These are phyloP conservation scores for Nakaseomyces nivariensis DNA, from an alignment of 1,139 yeast genomes.

Conservation along the genomic window DNA sequence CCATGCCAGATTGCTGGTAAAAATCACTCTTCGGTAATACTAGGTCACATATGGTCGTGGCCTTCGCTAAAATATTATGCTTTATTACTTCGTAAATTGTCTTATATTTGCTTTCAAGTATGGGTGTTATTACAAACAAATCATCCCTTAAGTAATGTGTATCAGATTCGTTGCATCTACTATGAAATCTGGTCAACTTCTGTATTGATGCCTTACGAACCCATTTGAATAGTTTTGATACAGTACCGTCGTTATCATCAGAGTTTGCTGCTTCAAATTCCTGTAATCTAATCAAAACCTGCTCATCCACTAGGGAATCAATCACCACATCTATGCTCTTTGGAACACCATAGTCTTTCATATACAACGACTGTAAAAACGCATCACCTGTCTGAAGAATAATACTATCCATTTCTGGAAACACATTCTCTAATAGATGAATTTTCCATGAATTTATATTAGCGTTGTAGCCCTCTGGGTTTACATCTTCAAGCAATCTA, in stretches of 20 bases:
- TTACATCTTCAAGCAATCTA: slow-evolving; percentile 38
- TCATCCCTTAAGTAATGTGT: slow-evolving; percentile 16
- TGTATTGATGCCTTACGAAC: neutral
- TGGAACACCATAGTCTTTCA: slow-evolving; percentile 30
- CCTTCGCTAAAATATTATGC: slow-evolving; percentile 11
- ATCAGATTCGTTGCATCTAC: neutral
- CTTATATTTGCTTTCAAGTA: slow-evolving; percentile 10
- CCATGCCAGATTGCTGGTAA: slow-evolving; percentile 10
- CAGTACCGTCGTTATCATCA: neutral
- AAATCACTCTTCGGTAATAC: slow-evolving; percentile 18
- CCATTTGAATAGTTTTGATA: neutral
- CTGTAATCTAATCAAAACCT: slow-evolving; percentile 23
- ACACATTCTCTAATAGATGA: slow-evolving; percentile 17
- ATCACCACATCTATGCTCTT: slow-evolving; percentile 31
- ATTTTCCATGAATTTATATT: slow-evolving; percentile 51
- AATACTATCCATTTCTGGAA: slow-evolving; percentile 18
- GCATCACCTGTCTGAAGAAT: slow-evolving; percentile 23
- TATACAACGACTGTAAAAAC: slow-evolving; percentile 22
- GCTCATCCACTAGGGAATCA: slow-evolving; percentile 26
- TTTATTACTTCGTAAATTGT: slow-evolving; percentile 9
- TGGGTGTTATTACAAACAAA: slow-evolving; percentile 11
- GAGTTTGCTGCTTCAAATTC: slow-evolving; percentile 15
- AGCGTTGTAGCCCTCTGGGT: slow-evolving; percentile 63
- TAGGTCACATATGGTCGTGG: slow-evolving; percentile 19
- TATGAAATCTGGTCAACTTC: neutral